phyloP scores from a whole-genome alignment of 2,329 filamentous ascomycete genomes.

The Amauroascus verrucosus region DNA sequence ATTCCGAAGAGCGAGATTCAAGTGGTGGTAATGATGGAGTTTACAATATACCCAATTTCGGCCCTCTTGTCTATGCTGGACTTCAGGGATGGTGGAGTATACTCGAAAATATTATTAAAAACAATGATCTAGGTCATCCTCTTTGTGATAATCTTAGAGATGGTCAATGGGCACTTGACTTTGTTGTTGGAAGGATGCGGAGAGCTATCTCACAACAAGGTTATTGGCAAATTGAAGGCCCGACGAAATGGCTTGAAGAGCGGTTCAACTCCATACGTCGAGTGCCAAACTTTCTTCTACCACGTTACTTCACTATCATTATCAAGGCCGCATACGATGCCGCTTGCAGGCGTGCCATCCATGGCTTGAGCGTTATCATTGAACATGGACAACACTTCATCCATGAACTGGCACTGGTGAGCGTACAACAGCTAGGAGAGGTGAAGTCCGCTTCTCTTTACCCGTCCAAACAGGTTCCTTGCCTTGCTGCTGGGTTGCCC shows the following conservation, averaged over 20 bases:
- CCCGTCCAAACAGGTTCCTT: conserved; percentile 73
- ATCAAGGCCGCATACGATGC: conserved; percentile 80
- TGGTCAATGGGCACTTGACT: conserved; percentile 87
- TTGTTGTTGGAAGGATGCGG: conserved; percentile 68
- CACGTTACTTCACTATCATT: conserved; percentile 84
- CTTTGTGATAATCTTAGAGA: conserved; percentile 86
- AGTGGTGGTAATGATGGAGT: conserved; percentile 74
- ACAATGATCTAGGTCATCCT: conserved; percentile 87
- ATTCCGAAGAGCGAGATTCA: conserved; percentile 73
- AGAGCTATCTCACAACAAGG: conserved; percentile 54
- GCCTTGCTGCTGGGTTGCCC: conserved; percentile 80
- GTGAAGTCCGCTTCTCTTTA: conserved; percentile 86
- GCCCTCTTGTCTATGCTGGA: conserved; percentile 82
- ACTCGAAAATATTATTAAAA: conserved; percentile 67
- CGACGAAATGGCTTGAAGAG: conserved; percentile 68
- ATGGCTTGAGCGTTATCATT: conserved; percentile 68
- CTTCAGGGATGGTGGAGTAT: conserved; percentile 99
- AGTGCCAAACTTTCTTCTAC: conserved; percentile 80
- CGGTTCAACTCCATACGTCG: conserved; percentile 77
- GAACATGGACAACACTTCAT: conserved; percentile 77
- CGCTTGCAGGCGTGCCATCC: conserved; percentile 65
- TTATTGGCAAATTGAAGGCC: conserved; percentile 53
- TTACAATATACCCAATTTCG: conserved; percentile 75
- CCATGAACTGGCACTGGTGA: conserved; percentile 80
- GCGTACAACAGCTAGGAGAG: conserved; percentile 77